phyloP scores from a whole-genome alignment of 352 stramenopile genomes.

The Pythium utonaiense region DNA sequence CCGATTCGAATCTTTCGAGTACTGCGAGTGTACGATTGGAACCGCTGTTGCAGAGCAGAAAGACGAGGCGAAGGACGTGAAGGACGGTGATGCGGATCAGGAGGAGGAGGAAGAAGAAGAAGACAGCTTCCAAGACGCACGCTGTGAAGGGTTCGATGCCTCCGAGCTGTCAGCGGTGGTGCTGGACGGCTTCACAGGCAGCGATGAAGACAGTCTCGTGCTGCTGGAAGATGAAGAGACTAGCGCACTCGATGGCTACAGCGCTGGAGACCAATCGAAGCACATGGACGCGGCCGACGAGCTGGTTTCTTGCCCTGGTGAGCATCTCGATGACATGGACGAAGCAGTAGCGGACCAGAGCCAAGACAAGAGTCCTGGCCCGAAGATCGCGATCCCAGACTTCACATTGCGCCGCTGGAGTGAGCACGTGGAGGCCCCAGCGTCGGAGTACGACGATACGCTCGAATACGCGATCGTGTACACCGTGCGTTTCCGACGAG shows the following conservation, averaged over 20 bases:
- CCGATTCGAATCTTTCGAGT: constrained; percentile 37
- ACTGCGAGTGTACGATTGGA: constrained; percentile 26
- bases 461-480: constrained; percentile 8
- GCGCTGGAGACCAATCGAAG: neutral
- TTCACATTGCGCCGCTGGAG: constrained; percentile 6
- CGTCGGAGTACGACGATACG: constrained; percentile 8
- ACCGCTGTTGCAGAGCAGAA: neutral
- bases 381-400: constrained; percentile 1
- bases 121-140: constrained; percentile 21
- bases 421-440: neutral
- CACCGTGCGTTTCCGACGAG: constrained; percentile 3
- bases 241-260: constrained; percentile 1
- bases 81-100: neutral
- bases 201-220: constrained; percentile 27
- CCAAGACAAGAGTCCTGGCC: neutral
- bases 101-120: constrained; percentile 3
- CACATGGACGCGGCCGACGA: constrained; percentile 9
- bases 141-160: constrained; percentile 3
- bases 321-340: neutral
- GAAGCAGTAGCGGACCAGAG: neutral
- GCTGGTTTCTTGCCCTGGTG: neutral
- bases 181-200: constrained; percentile 8
- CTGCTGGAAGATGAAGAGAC: constrained; percentile 21
- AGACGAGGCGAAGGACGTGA: no score
- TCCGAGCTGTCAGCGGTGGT: constrained; percentile 8